Percentiles rank a stretch among this genome's conserved stretches.
Conservation (phyloP, 306 rosid genomes). For the Casuarina glauca region DNA sequence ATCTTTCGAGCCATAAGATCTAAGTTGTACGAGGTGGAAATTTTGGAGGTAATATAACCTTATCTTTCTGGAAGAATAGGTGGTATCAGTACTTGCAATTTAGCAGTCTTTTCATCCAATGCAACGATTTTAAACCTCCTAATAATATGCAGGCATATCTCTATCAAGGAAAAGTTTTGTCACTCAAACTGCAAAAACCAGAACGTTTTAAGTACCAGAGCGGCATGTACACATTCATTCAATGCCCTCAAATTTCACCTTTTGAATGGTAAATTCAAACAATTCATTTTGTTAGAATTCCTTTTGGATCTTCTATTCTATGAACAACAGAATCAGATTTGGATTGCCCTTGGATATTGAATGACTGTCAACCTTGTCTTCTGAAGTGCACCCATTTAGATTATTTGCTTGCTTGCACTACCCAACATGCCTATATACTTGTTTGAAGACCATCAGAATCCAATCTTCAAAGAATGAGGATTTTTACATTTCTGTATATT, state of each 20-base stretch:
- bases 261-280: constrained; percentile 65
- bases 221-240: constrained; percentile 89
- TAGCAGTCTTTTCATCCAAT: background rate
- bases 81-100: background rate
- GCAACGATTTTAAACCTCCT: background rate
- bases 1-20: constrained; percentile 78
- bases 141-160: constrained; percentile 51
- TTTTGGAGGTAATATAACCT: constrained; percentile 57
- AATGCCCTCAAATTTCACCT: constrained; percentile 84
- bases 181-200: constrained; percentile 78
- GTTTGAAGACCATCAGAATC: background rate
- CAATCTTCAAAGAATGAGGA: background rate
- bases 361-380: background rate
- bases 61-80: background rate
- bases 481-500: constrained; percentile 6
- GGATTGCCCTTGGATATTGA: background rate
- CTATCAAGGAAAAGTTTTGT: constrained; percentile 74
- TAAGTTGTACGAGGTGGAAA: constrained; percentile 60
- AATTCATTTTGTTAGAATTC: constrained; percentile 1
- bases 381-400: background rate
- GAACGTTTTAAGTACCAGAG: constrained; percentile 69
- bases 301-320: background rate
- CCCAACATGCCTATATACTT: background rate
- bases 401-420: background rate
- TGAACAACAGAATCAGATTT: background rate